These are phyloP conservation scores for Backusella tarrabulga DNA, from an alignment of 192 early-diverging fungal species.

Conservation along the genomic window DNA sequence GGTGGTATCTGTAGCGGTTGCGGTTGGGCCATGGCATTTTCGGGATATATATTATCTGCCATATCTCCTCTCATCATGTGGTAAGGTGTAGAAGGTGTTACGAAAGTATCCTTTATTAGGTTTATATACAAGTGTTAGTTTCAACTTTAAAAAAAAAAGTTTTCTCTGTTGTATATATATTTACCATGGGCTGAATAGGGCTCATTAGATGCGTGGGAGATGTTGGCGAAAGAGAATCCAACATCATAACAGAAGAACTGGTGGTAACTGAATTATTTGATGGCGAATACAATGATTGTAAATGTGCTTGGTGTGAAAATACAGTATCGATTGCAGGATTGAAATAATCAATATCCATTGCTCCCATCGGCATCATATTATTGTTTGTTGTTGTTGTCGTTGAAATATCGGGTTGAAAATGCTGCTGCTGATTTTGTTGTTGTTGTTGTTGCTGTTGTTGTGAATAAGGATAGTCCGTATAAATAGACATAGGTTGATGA, in stretches of 20 bases:
- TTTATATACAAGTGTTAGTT: conserved; percentile 3
- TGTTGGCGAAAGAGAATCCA: background rate
- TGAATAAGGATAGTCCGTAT: background rate
- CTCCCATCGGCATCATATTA: background rate
- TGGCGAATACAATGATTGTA: conserved; percentile 3
- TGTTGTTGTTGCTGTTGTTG: conserved; percentile 3
- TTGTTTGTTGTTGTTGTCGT: conserved; percentile 10
- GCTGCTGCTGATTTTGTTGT: background rate
- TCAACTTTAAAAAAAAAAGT: background rate
- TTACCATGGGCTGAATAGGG: conserved; percentile 15
- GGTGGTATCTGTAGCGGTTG: background rate
- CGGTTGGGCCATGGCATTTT: background rate
- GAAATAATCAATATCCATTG: conserved; percentile 16
- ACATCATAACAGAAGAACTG: conserved; percentile 9
- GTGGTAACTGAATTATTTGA: conserved; percentile 14
- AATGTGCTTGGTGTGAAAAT: background rate
- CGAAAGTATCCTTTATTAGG: conserved; percentile 5
- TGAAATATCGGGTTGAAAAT: background rate
- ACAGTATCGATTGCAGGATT: background rate
- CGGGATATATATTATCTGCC: conserved; percentile 3
- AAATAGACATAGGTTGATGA: conserved; percentile 1
- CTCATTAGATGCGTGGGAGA: background rate
- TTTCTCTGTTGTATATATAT: background rate
- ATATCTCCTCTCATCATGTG: conserved; percentile 8
- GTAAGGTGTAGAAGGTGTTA: conserved; percentile 3